Conservation (phyloP, 1,139 yeast genomes). For the Scheffersomyces cryptocercus region DNA sequence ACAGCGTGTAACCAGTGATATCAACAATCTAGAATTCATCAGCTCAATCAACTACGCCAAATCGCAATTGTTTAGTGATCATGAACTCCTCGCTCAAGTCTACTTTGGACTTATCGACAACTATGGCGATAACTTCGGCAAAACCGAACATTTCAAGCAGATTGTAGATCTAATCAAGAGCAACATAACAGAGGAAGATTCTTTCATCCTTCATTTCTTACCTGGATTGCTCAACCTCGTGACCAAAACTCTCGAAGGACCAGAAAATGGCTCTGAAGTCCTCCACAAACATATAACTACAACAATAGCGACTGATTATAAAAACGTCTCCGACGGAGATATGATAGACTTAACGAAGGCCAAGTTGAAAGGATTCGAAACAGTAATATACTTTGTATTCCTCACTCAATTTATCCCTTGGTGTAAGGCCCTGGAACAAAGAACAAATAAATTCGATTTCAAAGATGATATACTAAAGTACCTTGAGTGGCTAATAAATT, state of each 20-base stretch:
- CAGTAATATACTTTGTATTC: conserved; percentile 53
- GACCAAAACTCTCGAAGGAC: conserved; percentile 22
- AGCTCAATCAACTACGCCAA: conserved; percentile 61
- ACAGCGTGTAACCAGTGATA: conserved; percentile 48
- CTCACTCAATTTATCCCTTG: conserved; percentile 67
- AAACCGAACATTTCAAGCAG: conserved; percentile 33
- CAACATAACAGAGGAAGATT: conserved; percentile 57
- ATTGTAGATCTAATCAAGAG: conserved; percentile 32
- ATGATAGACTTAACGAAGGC: conserved; percentile 50
- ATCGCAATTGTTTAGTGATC: conserved; percentile 62
- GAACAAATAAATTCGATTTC: conserved; percentile 54
- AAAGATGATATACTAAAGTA: conserved; percentile 43
- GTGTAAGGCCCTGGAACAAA: conserved; percentile 55
- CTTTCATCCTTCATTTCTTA: conserved; percentile 60
- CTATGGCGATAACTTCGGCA: conserved; percentile 32
- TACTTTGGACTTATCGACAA: conserved; percentile 50
- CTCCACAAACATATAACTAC: conserved; percentile 24
- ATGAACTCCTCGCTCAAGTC: conserved; percentile 71
- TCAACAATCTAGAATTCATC: conserved; percentile 49
- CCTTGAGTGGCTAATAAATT: conserved; percentile 40
- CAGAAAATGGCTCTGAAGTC: conserved; percentile 23
- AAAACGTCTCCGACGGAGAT: conserved; percentile 16
- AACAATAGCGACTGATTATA: conserved; percentile 13
- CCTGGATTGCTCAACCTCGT: conserved; percentile 59
- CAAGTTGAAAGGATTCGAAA: conserved; percentile 51